Evolutionary conservation across 768 basidiomycete species (phyloP), one percentile per base, ranked within the genome.

Genomic region (Lactarius sp.): DNA sequence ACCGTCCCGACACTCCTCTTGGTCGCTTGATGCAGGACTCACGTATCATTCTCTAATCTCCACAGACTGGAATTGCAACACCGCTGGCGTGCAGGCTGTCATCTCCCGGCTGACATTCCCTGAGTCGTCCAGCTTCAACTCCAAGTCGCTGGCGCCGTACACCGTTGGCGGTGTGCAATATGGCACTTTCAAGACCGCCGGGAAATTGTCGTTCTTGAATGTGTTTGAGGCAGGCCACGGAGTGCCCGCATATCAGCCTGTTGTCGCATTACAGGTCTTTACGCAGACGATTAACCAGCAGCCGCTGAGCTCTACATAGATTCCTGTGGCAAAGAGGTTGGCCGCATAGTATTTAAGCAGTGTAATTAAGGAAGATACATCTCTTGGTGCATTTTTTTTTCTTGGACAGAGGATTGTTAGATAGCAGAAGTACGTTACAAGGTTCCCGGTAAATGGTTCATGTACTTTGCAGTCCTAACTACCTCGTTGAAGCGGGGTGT

Each of bases 141-240:
- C 71, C n/a, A 76, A 79, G 62, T 33, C 64, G 0, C 80, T 81
- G 69, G 62, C 71, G 14, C 70, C 74, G 18, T 83, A 77, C 69
- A 79, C 71, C 0, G 82, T 83, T 12, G 69, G 74, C 4, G 82
- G 82, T 0, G 74, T 78, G 54, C 66, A 69, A 7, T 70, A 79
- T 20, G 82, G 80, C 3, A 71, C 77, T 42, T 81, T 72, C 71
- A 82, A 82, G 71, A 80, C 79, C 49, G 80, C 80, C 8, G 81
- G 80, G 2, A 79, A 72, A 0, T 70, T 75, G 62, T 79, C 80
- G 4, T 81, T 81, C 64, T 59, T 83, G 20, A 74, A 80, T 5
- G 74, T 81, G 34, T 78, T 71, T 50, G 78, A 77, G 3, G 78
- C 81, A 18, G 80, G 79, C 27, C 62, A 63, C 41, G 39, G 34